These are phyloP conservation scores for Phyllosticta ampelicida DNA, from an alignment of 2,329 filamentous ascomycete species.

Conservation along the genomic window DNA sequence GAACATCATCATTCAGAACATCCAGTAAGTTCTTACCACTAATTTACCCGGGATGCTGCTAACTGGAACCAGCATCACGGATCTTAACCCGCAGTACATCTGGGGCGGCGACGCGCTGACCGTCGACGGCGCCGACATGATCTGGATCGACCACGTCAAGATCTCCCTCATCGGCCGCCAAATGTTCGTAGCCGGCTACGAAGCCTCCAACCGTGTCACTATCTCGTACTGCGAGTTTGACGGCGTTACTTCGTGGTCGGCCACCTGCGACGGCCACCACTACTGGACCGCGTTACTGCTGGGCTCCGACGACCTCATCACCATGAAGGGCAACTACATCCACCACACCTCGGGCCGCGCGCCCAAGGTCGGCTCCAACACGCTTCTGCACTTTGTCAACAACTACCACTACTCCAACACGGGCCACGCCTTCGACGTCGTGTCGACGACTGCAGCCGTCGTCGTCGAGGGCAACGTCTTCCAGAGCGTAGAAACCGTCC, in stretches of 20 bases:
- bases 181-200: conserved; percentile 48
- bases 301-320: conserved; percentile 46
- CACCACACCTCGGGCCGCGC: conserved; percentile 47
- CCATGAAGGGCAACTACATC: conserved; percentile 51
- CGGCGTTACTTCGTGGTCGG: conserved; percentile 43
- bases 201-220: conserved; percentile 44
- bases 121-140: conserved; percentile 19
- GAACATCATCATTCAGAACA: conserved; percentile 43
- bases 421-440: conserved; percentile 48
- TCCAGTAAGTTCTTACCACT: conserved; percentile 13
- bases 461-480: conserved; percentile 50
- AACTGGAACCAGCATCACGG: conserved; percentile 28
- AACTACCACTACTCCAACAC: conserved; percentile 49
- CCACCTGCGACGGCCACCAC: conserved; percentile 48
- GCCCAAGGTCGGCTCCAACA: conserved; percentile 46
- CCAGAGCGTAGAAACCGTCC: conserved; percentile 39
- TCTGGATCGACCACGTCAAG: conserved; percentile 20
- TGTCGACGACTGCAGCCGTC: conserved; percentile 26
- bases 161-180: conserved; percentile 49
- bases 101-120: conserved; percentile 28
- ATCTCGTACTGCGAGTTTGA: conserved; percentile 52
- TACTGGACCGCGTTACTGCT: conserved; percentile 51
- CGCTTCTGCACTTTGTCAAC: conserved; percentile 51
- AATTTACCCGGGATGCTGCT: background rate
- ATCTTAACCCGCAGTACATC: conserved; percentile 26